Evolutionary conservation across 192 early-diverging fungal genomes (phyloP).

Genomic region (Backusella circina): DNA sequence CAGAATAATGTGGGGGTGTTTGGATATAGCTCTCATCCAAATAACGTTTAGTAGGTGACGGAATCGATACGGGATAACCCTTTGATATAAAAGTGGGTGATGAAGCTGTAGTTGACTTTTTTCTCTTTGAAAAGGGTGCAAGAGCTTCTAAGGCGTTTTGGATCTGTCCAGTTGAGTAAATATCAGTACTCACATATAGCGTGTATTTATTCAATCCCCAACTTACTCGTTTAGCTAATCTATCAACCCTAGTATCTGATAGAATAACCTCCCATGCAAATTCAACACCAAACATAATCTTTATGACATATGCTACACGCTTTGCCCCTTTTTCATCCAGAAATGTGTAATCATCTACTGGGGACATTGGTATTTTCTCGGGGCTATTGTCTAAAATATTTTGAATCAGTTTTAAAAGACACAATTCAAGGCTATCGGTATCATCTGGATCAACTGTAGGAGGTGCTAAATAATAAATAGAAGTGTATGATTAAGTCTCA

Average conservation of each 20-base stretch:
- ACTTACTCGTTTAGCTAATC: slow-evolving; percentile 31
- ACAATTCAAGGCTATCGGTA: slow-evolving; percentile 30
- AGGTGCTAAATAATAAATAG: neutral
- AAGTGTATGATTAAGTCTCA: neutral
- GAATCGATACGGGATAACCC: neutral
- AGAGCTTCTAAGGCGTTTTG: slow-evolving; percentile 15
- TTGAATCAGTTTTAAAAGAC: slow-evolving; percentile 42
- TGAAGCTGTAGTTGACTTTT: neutral
- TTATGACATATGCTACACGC: slow-evolving; percentile 76
- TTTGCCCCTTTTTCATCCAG: slow-evolving; percentile 56
- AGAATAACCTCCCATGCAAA: slow-evolving; percentile 75
- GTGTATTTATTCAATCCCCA: too few species aligned
- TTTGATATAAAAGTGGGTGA: neutral
- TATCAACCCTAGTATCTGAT: slow-evolving; percentile 41
- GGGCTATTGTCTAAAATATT: slow-evolving; percentile 41
- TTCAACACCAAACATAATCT: slow-evolving; percentile 81
- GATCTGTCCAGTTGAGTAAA: neutral
- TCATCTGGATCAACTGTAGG: slow-evolving; percentile 23
- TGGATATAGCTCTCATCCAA: neutral
- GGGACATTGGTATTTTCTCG: slow-evolving; percentile 39
- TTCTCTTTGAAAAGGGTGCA: slow-evolving; percentile 9
- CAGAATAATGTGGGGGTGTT: neutral
- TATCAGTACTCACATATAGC: neutral
- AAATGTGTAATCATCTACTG: slow-evolving; percentile 46
- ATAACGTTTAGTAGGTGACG: neutral